Base-by-base conservation (phyloP, 2,329 filamentous ascomycete species). In the Ophiocordyceps robertsii region DNA sequence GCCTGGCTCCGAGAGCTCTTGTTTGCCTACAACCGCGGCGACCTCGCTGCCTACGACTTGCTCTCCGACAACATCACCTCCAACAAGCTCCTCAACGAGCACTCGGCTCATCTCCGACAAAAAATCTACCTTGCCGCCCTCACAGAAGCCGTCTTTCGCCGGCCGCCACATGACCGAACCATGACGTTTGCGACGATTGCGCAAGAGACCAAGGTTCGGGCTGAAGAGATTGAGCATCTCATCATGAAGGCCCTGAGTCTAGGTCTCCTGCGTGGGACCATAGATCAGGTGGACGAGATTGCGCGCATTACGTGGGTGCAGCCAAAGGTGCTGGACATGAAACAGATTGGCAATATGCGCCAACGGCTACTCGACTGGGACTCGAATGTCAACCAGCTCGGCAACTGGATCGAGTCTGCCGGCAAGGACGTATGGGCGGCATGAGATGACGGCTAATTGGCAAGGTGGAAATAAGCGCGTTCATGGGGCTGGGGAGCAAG, bases 171-270 rank as follows among this genome's bases (percentile, higher is more conserved):
- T 60, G 87, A 96, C 69, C 84, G 92, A 49, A 82, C 87, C 55
- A 92, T 98, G 82, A 84, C 84, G 5, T 98, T 98, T 66, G 68
- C 72, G 41, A 85, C 87, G 40, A 95, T 98, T 56, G 77, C 84
- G 6, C 73, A 83, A 51, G 90, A 96, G 69, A 98, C 92, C 4
- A 94, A 95, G 65, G 89, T 98, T 41, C 76, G 80, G 53, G 77
- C 80, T 3, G 80, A 92, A 55, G 87, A 96, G 68, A 96, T 98
- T 53, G 92, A 98, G 72, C 90, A 96, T 62, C 69, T 98, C 49
- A 84, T 98, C 56, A 98, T 98, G 92, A 96, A 95, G 72, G 92
- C 92, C n/a, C 67, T 98, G 55, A 95, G 89, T 57, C 66, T 98
- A 53, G 92, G 92, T 1, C 70, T 98, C 52, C 69, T 98, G 52